phyloP scores from a whole-genome alignment of 345 rosid species.

The Carallia pectinifolia region DNA sequence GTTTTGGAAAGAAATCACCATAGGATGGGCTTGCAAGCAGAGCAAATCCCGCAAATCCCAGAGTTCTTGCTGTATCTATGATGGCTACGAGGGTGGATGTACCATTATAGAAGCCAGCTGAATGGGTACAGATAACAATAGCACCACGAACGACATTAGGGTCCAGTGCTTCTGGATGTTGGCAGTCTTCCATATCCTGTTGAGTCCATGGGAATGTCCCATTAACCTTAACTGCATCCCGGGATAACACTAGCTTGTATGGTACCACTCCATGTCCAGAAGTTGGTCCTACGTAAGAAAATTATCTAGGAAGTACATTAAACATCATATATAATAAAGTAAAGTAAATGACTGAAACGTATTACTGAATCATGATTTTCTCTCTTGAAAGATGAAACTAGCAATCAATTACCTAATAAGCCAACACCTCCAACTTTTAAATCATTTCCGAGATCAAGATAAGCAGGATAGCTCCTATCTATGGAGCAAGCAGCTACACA shows the following conservation, averaged over 20 bases:
- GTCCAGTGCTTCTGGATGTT: constrained; percentile 59
- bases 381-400: neutral
- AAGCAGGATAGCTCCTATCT: constrained; percentile 56
- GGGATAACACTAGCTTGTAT: constrained; percentile 61
- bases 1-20: constrained; percentile 67
- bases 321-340: too few relatives aligned
- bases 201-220: constrained; percentile 51
- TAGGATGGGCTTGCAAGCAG: constrained; percentile 58
- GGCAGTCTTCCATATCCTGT: constrained; percentile 66
- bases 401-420: constrained; percentile 49
- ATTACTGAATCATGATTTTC: neutral
- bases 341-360: too few relatives aligned
- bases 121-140: constrained; percentile 69
- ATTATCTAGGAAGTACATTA: neutral
- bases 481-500: constrained; percentile 59
- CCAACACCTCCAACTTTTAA: constrained; percentile 55
- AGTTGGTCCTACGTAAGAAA: constrained; percentile 50
- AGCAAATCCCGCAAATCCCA: constrained; percentile 60
- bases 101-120: constrained; percentile 60
- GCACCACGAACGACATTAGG: constrained; percentile 46
- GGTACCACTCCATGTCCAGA: constrained; percentile 42
- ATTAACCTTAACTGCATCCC: constrained; percentile 49
- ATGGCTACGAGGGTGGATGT: constrained; percentile 59
- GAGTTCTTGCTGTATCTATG: constrained; percentile 52
- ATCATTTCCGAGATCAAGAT: constrained; percentile 65